Base-by-base conservation (phyloP, 352 stramenopile species). In the Globisporangium okanoganense region DNA sequence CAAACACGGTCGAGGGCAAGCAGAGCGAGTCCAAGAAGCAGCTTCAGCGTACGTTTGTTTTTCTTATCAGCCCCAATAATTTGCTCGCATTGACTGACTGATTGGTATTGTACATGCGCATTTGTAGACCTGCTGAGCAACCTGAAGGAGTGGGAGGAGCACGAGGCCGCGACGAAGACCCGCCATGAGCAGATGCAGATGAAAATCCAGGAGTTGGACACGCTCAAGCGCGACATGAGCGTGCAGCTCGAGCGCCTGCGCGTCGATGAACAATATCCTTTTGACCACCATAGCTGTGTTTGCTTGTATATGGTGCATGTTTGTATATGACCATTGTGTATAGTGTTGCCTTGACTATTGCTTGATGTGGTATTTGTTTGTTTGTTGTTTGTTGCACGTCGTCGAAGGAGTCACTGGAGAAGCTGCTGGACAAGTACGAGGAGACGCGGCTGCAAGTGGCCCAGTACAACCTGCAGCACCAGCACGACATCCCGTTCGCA, bases 191-290 rank as follows among this genome's bases (percentile, higher is more conserved):
- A 88, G 33, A 65, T 89, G 38, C 64, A 72, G 44, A 70, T 69
- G 54, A 77, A 75, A 48, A 69, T 88, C 27, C 71, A 87, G 56
- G 78, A 92, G 70, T 70, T 92, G 22, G 82, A 90, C 20, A 56
- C 68, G 16, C 61, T 81, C 59, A 90, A 90, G 67, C 69, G 80
- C 43, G 76, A 92, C 24, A 85, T 92, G 71, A 61, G 66, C 18
- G 70, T 79, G 52, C 75, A 89, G 58, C 66, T 92, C 33, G 80
- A 90, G 59, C 75, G 82, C 10, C 77, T 89, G 43, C 78, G 79
- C 27, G 65, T 82, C 41, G 77, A 90, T 58, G 78, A 88, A 74
- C 73, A 90, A 79, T 84, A 83, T 83, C 72, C 74, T 80, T 56
- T 70, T 44, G 10, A 56, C 13, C 0, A n/a, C 20, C 2, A 8